Base-by-base conservation (phyloP, 768 basidiomycete genomes). In the Boletus patriciae region DNA sequence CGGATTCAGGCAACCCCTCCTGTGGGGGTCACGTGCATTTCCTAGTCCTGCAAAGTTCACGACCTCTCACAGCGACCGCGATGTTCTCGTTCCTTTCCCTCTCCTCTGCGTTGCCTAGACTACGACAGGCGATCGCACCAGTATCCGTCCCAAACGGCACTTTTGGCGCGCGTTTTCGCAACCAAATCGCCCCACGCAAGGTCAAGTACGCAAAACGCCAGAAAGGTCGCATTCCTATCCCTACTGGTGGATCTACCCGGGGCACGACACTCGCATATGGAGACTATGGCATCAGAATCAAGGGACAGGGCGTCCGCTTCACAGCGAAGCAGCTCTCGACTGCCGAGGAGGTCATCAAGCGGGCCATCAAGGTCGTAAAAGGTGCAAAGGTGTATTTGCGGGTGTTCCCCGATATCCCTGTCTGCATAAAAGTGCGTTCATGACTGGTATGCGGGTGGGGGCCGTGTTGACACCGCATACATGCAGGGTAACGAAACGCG, bases 371-470 rank as follows among this genome's bases (percentile, higher is more conserved):
- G 74, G 71, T 83, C 12, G 79, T 98, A 44, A 98, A 98, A 68
- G 94, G 95, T 7, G 80, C 84, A 36, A 91, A 94, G 73, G 84
- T 94, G 42, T 94, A 82, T 70, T 66, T 96, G 72, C 80, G 95
- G 49, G 88, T 98, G 41, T 98, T 98, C 76, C 96, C 97, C 5
- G 94, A 98, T 74, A 87, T 97, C 57, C 94, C 95, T 3, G 94
- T 99, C 57, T 97, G 95, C 77, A 87, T 98, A 52, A 98, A 99
- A 84, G 93, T 92, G 56, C 43, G 78, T 65, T 9, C 37, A 16
- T 18, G 47, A 29, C 45, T 46, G 38, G 6, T 18, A 11, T 11
- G 16, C 21, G 13, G 7, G n/a, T 21, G 2, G 11, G 11, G 10
- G 13, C 6, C 7, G 45, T 42, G 13, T 13, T 62, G 19, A 68